Base-by-base conservation (phyloP, 139 green algal genomes). In the Choricystis sp. region DNA sequence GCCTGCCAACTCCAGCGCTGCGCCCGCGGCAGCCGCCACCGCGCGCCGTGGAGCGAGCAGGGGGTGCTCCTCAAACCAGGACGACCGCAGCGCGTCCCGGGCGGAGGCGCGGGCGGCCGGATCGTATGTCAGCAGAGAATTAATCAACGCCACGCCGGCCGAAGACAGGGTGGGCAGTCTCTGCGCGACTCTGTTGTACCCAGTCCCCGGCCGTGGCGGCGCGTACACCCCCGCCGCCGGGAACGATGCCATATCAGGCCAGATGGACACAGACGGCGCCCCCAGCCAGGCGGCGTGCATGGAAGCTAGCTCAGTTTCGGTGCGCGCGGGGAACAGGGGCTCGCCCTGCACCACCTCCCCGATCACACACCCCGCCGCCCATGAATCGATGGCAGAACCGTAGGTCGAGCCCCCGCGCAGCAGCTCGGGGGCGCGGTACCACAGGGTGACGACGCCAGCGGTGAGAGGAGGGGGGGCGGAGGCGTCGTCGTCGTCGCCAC, bases 361-460 rank as follows among this genome's bases (percentile, higher is more conserved):
- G 72, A 95, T 85, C 4, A 93, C 75, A 71, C 89, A 96, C 19
- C 89, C 89, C 21, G 81, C 78, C 5, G 83, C 89, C 89, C 89
- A 96, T 3, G 95, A 69, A 72, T 96, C 89, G 20, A 94, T 73
- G 2, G 56, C 61, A 23, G 83, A 67, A 19, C 81, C 79, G 67
- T 96, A 96, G 64, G 69, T 74, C 9, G 61, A 77, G 27, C 69
- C 77, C 27, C 88, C 88, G 64, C 87, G 92, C 21, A 96, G 77
- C 60, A 96, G 79, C 80, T 96, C 89, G 16, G 89, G 88, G 0
- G 89, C 52, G 5, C 89, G 73, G 71, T 96, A 96, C 89, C 89
- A 96, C 16, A 52, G 40, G 9, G 40, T 52, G 40, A 52, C 40
- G 40, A 52, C 40, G 40, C 40, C 9, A 9, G 40, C 9, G 40